Evolutionary conservation across 1,284 basidiomycete species (phyloP).

Genomic region (Moesziomyces sp.): DNA sequence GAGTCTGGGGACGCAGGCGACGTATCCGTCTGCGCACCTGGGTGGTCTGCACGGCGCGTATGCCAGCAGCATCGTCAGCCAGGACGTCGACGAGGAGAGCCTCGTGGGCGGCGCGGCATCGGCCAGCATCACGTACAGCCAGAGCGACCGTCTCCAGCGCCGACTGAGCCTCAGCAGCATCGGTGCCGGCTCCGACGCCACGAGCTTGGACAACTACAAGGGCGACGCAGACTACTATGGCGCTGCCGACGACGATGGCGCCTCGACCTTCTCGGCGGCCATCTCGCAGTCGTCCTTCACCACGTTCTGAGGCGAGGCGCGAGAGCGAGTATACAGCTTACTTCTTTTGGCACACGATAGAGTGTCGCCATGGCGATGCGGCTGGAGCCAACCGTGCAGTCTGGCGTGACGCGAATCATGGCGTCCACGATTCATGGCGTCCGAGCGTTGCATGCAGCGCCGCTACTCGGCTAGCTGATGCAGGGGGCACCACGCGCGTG

Average conservation of each 20-base stretch:
- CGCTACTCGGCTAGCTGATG: no score
- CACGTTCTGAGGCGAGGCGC: conserved; percentile 42
- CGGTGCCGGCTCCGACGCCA: conserved; percentile 47
- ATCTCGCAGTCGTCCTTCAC: conserved; percentile 61
- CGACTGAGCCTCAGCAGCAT: conserved; percentile 52
- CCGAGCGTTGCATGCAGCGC: no score
- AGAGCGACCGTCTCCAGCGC: conserved; percentile 56
- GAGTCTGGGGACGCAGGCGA: conserved; percentile 57
- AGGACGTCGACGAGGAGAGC: conserved; percentile 51
- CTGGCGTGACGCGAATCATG: no score
- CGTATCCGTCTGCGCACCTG: conserved; percentile 53
- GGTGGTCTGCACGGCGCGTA: conserved; percentile 42
- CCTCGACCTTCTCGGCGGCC: conserved; percentile 58
- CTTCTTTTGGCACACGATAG: no score
- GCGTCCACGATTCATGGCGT: no score
- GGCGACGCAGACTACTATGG: conserved; percentile 54
- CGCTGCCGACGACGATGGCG: conserved; percentile 47
- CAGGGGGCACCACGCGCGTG: not conserved
- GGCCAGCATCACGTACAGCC: conserved; percentile 58
- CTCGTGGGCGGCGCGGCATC: conserved; percentile 29
- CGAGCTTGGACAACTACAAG: conserved; percentile 57
- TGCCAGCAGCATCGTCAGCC: conserved; percentile 58
- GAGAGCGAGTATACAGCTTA: no score
- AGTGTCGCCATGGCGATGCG: no score
- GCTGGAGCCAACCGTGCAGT: no score